Percentiles rank a stretch among this genome's conserved stretches.
These are phyloP conservation scores for Mikania micrantha DNA, from an alignment of 129 eudicot genomes.

Conservation along the genomic window DNA sequence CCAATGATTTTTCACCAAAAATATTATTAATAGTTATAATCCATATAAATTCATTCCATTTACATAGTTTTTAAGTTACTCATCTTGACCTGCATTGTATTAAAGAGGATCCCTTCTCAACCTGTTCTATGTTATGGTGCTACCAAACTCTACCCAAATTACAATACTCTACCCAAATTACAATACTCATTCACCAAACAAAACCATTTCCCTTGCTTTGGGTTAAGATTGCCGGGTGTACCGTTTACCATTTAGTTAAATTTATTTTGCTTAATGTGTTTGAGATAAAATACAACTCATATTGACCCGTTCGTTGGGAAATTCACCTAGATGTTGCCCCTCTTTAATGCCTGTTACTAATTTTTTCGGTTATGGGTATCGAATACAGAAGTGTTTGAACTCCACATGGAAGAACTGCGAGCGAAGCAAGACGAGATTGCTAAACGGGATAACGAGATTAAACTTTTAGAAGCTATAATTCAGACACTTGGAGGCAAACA, in stretches of 20 bases:
- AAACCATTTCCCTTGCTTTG: too few relatives aligned
- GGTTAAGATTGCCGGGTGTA: too few relatives aligned
- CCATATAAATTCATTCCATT: too few relatives aligned
- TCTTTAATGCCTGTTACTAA: neutral
- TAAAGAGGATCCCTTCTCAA: too few relatives aligned
- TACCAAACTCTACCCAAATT: too few relatives aligned
- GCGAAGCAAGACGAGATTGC: conserved; percentile 85
- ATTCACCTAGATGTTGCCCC: neutral
- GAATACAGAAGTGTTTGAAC: conserved; percentile 82
- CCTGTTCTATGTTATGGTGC: too few relatives aligned
- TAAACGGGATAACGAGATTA: conserved; percentile 86
- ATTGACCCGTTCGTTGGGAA: neutral
- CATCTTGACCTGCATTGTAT: too few relatives aligned
- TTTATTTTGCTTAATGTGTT: neutral
- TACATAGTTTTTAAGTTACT: too few relatives aligned
- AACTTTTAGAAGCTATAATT: conserved; percentile 89
- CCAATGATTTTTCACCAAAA: too few relatives aligned
- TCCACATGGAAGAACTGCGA: conserved; percentile 90
- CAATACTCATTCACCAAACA: too few relatives aligned
- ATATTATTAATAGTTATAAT: too few relatives aligned
- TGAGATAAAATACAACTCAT: neutral
- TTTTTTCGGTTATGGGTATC: conserved; percentile 5
- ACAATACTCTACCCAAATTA: too few relatives aligned
- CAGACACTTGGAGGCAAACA: conserved; percentile 92
- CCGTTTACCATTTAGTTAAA: neutral